Conservation (phyloP, 805 yeast species). For the Saccharomycopsis oosterbeekiorum region DNA sequence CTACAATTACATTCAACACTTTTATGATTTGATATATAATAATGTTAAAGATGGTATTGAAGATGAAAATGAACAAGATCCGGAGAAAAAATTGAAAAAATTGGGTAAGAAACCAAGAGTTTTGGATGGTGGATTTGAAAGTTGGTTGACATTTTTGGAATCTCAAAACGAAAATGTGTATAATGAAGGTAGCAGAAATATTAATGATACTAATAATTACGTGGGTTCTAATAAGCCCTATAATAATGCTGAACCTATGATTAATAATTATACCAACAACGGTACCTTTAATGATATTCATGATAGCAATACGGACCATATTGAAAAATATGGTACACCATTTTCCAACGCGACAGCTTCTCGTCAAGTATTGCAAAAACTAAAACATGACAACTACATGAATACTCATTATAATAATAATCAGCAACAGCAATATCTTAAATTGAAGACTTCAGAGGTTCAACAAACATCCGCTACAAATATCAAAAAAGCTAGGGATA, state of each 20-base stretch:
- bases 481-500: neutral
- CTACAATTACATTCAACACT: slow-evolving; percentile 14
- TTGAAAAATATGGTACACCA: neutral
- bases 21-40: slow-evolving; percentile 11
- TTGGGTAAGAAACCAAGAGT: slow-evolving; percentile 10
- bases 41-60: neutral
- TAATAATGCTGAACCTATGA: neutral
- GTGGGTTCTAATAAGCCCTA: neutral
- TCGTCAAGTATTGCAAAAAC: neutral
- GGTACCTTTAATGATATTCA: neutral
- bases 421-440: slow-evolving; percentile 6
- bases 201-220: neutral
- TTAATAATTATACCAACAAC: neutral
- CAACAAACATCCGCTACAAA: neutral
- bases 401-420: neutral
- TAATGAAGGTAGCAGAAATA: neutral
- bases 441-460: neutral
- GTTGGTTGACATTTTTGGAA: slow-evolving; percentile 15
- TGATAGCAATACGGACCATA: neutral
- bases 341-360: neutral
- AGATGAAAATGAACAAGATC: neutral
- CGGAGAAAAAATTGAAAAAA: slow-evolving; percentile 10
- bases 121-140: slow-evolving; percentile 12
- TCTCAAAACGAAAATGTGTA: neutral
- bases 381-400: neutral